Percentiles rank a stretch among this genome's conserved stretches.
Conservation (phyloP, 371 early-diverging fungal genomes). For the Saksenaea vasiformis region DNA sequence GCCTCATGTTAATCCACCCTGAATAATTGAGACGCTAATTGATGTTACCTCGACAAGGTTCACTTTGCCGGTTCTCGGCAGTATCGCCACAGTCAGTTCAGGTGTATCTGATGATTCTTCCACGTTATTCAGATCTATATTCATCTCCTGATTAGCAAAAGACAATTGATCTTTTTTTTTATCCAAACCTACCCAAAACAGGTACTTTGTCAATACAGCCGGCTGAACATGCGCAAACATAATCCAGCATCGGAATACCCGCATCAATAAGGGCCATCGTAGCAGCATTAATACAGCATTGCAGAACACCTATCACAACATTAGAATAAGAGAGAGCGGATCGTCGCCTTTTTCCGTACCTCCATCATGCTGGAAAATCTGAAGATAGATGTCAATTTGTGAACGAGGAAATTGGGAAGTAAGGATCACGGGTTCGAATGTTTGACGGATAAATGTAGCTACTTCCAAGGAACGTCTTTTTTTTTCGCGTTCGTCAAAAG, state of each 20-base stretch:
- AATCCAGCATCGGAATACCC: constrained; percentile 95
- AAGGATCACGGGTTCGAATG: constrained; percentile 89
- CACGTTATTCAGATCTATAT: constrained; percentile 79
- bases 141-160: not conserved
- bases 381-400: constrained; percentile 91
- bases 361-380: constrained; percentile 92
- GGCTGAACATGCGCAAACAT: constrained; percentile 93
- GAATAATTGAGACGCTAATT: not conserved
- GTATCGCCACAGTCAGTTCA: constrained; percentile 85
- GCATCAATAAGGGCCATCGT: constrained; percentile 96
- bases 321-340: not conserved
- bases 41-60: constrained; percentile 63
- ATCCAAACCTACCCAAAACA: constrained; percentile 61
- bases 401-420: constrained; percentile 78
- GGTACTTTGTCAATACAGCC: constrained; percentile 84
- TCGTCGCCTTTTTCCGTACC: constrained; percentile 46
- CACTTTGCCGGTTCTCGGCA: constrained; percentile 84
- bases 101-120: constrained; percentile 91
- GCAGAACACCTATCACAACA: constrained; percentile 49
- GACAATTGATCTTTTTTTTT: not conserved
- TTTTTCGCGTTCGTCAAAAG: not conserved
- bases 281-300: constrained; percentile 91
- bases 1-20: constrained; percentile 8
- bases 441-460: constrained; percentile 82
- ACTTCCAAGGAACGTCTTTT: constrained; percentile 82